Evolutionary conservation across 805 yeast genomes (phyloP).

Genomic region (Schwanniomyces polymorphus): DNA sequence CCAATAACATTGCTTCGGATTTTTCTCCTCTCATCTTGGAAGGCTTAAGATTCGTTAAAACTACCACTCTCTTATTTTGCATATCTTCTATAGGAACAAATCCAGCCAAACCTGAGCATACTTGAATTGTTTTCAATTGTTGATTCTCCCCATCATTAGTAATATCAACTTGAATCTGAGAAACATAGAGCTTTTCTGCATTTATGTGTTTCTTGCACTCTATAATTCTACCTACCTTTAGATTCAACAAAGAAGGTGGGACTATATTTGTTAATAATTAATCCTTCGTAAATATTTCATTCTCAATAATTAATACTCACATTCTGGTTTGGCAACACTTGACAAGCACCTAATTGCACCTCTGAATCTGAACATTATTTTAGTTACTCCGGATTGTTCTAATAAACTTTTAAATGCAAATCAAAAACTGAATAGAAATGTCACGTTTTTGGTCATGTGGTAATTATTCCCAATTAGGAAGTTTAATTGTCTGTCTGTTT

Average conservation of each 20-base stretch:
- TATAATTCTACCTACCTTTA: constrained; percentile 49
- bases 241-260: constrained; percentile 18
- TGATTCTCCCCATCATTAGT: constrained; percentile 9
- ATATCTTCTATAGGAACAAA: constrained; percentile 40
- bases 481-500: constrained; percentile 7
- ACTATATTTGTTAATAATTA: constrained; percentile 3
- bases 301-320: constrained; percentile 3
- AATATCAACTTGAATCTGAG: constrained; percentile 39
- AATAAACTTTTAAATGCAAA: neutral
- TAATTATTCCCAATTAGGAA: constrained; percentile 18
- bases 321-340: neutral
- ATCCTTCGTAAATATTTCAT: neutral
- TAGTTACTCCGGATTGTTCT: neutral
- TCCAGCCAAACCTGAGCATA: constrained; percentile 61
- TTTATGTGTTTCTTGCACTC: constrained; percentile 50
- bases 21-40: constrained; percentile 61
- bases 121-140: constrained; percentile 29
- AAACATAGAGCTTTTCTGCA: constrained; percentile 61
- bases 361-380: neutral
- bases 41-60: constrained; percentile 59
- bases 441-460: neutral
- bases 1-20: constrained; percentile 67
- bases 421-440: neutral
- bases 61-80: constrained; percentile 43
- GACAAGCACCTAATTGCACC: neutral